Evolutionary conservation across 73 alveolate species (phyloP), one percentile per base, ranked within the genome.

Genomic region (Breviolum minutum): DNA sequence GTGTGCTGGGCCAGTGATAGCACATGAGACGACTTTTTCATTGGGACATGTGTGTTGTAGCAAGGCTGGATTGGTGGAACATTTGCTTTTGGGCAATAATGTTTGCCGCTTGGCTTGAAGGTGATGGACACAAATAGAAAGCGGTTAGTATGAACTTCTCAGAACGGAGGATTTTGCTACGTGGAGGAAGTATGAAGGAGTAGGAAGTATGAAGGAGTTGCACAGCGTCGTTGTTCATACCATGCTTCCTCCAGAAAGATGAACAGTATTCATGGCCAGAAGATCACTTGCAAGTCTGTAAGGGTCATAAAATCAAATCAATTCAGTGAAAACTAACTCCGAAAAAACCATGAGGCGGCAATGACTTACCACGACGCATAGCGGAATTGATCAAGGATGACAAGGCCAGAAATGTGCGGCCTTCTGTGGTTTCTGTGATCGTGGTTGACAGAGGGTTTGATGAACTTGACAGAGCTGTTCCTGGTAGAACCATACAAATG

Each of bases 51-150:
- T 40, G 54, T 40, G 54, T 40, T 40, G 54, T 0, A 16, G 69
- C 40, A 27, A 92, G 98, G 98, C 98, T 73, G 98, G 98, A 5
- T 76, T 92, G 98, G 98, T 92, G 90, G 66, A 92, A 40, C 98
- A 92, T 68, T 63, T 92, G 68, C 80, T 92, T 26, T 64, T 92
- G 76, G 98, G 98, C 40, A 92, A 92, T 40, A 92, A 92, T 24
- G 66, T 92, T 27, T 92, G 98, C 73, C 16, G 10, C 98, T 76
- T 0, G 98, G 66, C 73, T 24, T 24, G 76, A 13, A 16, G 40
- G 83, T 14, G 83, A 73, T 5, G 40, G 83, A 24, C 54, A 40
- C 54, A 40, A 3, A 3, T 40, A 40, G 54, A 3, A 40, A 40
- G 5, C 5, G 54, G 54, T 40, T 40, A 40, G 54, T 40, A 40